Conservation (phyloP, 768 basidiomycete genomes). For the Phanerochaete carnosa region DNA sequence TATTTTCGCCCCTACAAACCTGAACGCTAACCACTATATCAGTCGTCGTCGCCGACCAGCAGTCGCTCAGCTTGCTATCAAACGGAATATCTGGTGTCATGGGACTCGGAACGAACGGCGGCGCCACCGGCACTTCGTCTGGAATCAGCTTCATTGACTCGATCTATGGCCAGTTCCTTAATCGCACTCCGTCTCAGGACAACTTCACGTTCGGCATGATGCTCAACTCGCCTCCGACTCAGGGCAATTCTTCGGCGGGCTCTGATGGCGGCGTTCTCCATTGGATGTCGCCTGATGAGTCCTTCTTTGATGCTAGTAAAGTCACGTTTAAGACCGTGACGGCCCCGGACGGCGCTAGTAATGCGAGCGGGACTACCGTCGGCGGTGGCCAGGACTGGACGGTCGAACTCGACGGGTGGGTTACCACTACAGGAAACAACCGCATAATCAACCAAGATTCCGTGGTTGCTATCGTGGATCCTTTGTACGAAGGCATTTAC, state of each 20-base stretch:
- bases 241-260: constrained; percentile 16
- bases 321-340: constrained; percentile 20
- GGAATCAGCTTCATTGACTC: constrained; percentile 22
- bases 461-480: constrained; percentile 32
- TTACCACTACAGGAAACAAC: constrained; percentile 20
- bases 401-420: constrained; percentile 33
- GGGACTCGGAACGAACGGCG: constrained; percentile 30
- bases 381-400: constrained; percentile 25
- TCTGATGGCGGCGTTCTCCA: constrained; percentile 33
- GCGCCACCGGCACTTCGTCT: constrained; percentile 1
- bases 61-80: constrained; percentile 22
- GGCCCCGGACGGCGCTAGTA: constrained; percentile 6
- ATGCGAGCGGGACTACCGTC: constrained; percentile 4
- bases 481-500: constrained; percentile 32
- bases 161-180: constrained; percentile 28
- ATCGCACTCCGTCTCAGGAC: constrained; percentile 23
- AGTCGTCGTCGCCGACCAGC: neutral
- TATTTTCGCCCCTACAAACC: neutral
- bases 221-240: constrained; percentile 34
- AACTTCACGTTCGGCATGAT: constrained; percentile 39
- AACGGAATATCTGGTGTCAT: constrained; percentile 30
- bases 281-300: constrained; percentile 33
- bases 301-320: constrained; percentile 26
- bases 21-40: neutral
- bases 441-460: constrained; percentile 21